Conservation (phyloP, 345 rosid species). For the Iberis pinnata region DNA sequence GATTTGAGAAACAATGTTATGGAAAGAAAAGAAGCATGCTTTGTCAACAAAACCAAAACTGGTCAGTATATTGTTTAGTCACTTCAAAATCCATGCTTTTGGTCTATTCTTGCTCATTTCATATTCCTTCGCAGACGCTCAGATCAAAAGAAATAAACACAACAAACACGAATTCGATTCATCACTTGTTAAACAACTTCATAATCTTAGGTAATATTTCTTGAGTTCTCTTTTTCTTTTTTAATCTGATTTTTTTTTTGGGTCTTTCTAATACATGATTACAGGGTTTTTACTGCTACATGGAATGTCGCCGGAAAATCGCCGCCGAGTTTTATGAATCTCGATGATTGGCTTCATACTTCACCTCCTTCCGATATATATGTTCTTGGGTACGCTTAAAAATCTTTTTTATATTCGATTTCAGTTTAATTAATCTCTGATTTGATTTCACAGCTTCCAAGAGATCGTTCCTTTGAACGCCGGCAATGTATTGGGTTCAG, state of each 20-base stretch:
- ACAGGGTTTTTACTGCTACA: constrained; percentile 76
- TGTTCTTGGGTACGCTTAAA: constrained; percentile 71
- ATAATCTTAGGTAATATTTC: constrained; percentile 44
- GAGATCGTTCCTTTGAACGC: constrained; percentile 98
- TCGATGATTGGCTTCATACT: constrained; percentile 95
- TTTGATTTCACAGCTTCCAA: constrained; percentile 57
- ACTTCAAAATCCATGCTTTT: constrained; percentile 7
- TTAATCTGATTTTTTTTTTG: no score
- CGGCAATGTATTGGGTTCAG: constrained; percentile 92
- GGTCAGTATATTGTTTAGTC: constrained; percentile 50
- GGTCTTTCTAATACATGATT: no score
- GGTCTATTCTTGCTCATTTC: background rate
- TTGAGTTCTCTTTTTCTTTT: background rate
- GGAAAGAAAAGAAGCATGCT: constrained; percentile 76
- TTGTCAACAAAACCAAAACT: constrained; percentile 70
- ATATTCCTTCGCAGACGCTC: constrained; percentile 36
- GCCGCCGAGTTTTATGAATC: constrained; percentile 73
- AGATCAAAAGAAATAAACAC: constrained; percentile 42
- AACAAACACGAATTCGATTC: constrained; percentile 57
- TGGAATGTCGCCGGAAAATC: constrained; percentile 99
- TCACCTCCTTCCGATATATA: constrained; percentile 91
- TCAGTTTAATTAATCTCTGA: background rate
- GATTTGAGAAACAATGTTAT: constrained; percentile 61
- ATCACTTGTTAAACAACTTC: constrained; percentile 38
- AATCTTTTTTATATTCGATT: background rate